Evolutionary conservation across 228 moss, liverwort and hornwort genomes (phyloP), one percentile per base, ranked within the genome.

Genomic region (Sphagnum fallax): DNA sequence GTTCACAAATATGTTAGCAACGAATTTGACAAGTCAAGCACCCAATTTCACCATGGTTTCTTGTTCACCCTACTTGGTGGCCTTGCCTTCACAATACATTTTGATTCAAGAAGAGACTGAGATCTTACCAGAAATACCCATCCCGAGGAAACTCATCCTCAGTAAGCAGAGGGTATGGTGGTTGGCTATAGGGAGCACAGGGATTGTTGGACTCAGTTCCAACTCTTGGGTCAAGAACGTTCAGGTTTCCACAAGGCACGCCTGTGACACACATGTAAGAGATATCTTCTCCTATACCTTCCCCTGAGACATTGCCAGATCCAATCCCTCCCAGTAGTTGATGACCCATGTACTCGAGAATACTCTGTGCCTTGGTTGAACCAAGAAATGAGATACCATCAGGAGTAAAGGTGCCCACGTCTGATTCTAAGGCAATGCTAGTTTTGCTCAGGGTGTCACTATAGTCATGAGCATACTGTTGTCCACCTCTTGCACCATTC

Each of bases 381-480:
- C 89, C 89, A 14, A 77, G 67, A 16, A 93, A 82, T 13, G 93
- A 93, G 65, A 93, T 78, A 49, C 93, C 91, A 49, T 77, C 7
- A 0, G 93, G 93, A 49, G 89, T 85, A 76, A 93, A 93, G 32
- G 93, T 91, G 70, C 93, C 91, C 0, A 60, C 71, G 16, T 93
- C 93, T 4, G 93, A 93, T 64, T 93, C 93, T 13, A 94, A 49
- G 6, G 94, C 91, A 52, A 91, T 78, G 78, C 94, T 94, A 4
- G 91, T 88, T 53, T 81, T 84, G 60, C 49, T 66, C 11, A 85
- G 82, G 57, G 72, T 86, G 49, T 71, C n/a, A 66, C 65, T 47
- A 14, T 94, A 88, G 67, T 84, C 77, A 11, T 75, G 73, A 4
- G 94, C 91, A 67, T 94, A 94, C 52, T 85, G 80, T 49, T 72